Base-by-base conservation (phyloP, 371 early-diverging fungal species). In the Choanephora cucurbitarum region DNA sequence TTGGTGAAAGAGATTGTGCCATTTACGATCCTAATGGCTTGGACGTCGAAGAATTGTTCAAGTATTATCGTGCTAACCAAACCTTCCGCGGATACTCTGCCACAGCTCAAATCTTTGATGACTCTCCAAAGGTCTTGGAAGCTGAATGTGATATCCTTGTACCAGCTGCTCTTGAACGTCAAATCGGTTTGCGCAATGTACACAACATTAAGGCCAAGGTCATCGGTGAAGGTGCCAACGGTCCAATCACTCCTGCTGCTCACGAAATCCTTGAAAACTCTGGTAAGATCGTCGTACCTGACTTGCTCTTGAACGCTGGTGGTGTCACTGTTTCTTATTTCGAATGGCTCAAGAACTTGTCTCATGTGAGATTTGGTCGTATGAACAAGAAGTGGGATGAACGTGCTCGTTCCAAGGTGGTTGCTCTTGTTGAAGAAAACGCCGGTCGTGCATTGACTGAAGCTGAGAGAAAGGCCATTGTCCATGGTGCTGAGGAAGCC, bases 311-410 rank as follows among this genome's bases (percentile, higher is more conserved):
- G 49, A 93, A 93, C 62, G 91, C 94, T 24, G 94, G 94, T 64
- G 94, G 94, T 64, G 94, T 94, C 43, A 90, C 91, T 22, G 89
- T 90, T 17, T 89, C 89, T 7, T 92, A 92, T 78, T 92, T 89
- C 74, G 84, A 83, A 71, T 90, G 90, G 91, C 79, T 90, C 62
- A 91, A 91, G 84, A 91, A 91, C 67, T 75, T 93, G 55, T 86
- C 87, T 32, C 94, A 94, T 62, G 87, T 94, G 54, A 85, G 94
- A 40, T 93, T 94, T 55, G 94, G 94, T 46, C 91, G 94, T 69
- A 89, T 94, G 90, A 92, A 91, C 71, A 90, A 91, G 79, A 86
- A 86, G 60, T 94, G 93, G 93, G 93, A 93, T 64, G 93, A 94
- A 62, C 76, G 83, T 41, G 88, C 90, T 66, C 91, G 91, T 66